Conservation (phyloP, 176 grass and related monocot genomes). For the Avena atlantica region DNA sequence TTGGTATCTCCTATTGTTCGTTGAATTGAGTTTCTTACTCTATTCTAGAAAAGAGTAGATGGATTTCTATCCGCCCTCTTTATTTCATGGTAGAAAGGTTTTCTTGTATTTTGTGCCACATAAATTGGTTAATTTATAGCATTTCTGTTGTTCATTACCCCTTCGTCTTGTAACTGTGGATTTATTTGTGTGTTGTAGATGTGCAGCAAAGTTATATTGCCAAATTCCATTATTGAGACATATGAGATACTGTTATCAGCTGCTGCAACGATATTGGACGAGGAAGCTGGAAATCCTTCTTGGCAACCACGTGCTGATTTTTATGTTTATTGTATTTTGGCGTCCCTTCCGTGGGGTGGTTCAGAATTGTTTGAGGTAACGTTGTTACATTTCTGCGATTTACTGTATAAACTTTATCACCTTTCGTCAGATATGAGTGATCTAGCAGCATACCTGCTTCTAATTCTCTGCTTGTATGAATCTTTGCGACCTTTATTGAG, state of each 20-base stretch:
- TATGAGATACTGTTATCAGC: slow-evolving; percentile 89
- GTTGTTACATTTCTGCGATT: background rate
- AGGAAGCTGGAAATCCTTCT: slow-evolving; percentile 86
- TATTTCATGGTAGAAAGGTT: slow-evolving; percentile 26
- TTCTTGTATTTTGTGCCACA: slow-evolving; percentile 15
- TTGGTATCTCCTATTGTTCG: slow-evolving; percentile 23
- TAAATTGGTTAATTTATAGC: slow-evolving; percentile 10
- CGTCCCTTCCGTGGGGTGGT: slow-evolving; percentile 93
- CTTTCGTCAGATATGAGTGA: background rate
- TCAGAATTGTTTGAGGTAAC: slow-evolving; percentile 94
- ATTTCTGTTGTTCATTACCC: slow-evolving; percentile 31
- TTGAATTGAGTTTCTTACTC: slow-evolving; percentile 18
- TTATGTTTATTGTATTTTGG: slow-evolving; percentile 98
- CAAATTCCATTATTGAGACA: slow-evolving; percentile 79
- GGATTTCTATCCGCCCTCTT: slow-evolving; percentile 9
- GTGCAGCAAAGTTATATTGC: slow-evolving; percentile 93
- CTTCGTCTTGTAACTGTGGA: background rate
- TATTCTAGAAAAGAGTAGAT: slow-evolving; percentile 16
- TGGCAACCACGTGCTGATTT: slow-evolving; percentile 94
- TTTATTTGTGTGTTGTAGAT: slow-evolving; percentile 67
- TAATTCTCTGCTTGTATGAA: slow-evolving; percentile 8
- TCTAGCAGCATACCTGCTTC: background rate
- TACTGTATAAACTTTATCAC: slow-evolving; percentile 13
- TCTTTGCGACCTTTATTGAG: background rate
- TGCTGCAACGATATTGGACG: slow-evolving; percentile 86